Evolutionary conservation across 306 rosid species (phyloP).

Genomic region (Sphenostylis stenocarpa): DNA sequence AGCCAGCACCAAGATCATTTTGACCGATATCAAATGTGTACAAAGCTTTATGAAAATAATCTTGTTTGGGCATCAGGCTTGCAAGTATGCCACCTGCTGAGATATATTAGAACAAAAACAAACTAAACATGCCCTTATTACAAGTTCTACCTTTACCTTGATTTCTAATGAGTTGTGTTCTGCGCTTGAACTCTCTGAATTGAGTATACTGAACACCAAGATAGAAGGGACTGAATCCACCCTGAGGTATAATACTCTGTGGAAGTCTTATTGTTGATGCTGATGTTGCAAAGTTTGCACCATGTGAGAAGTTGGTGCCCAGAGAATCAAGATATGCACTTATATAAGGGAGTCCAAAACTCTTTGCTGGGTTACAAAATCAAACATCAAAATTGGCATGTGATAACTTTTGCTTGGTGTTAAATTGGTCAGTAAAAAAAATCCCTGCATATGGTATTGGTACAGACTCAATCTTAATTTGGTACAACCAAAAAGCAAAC

Average conservation of each 20-base stretch:
- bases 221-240: slow-evolving; percentile 47
- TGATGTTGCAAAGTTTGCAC: slow-evolving; percentile 49
- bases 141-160: slow-evolving; percentile 19
- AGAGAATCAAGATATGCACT: slow-evolving; percentile 51
- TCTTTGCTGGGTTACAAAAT: slow-evolving; percentile 33
- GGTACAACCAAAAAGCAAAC: neutral
- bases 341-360: slow-evolving; percentile 37
- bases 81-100: slow-evolving; percentile 19
- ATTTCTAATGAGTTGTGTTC: slow-evolving; percentile 13
- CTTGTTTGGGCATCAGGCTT: slow-evolving; percentile 27
- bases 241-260: slow-evolving; percentile 24
- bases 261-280: slow-evolving; percentile 46
- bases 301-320: slow-evolving; percentile 43
- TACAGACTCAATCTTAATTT: neutral
- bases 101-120: neutral
- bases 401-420: neutral
- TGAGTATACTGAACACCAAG: slow-evolving; percentile 37
- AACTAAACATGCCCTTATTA: neutral
- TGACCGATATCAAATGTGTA: slow-evolving; percentile 59
- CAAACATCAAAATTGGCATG: neutral
- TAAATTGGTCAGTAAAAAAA: neutral
- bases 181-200: slow-evolving; percentile 27
- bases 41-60: slow-evolving; percentile 37
- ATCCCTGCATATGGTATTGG: neutral
- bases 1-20: slow-evolving; percentile 43